Base-by-base conservation (phyloP, 1,284 basidiomycete species). In the Pascua sp. region DNA sequence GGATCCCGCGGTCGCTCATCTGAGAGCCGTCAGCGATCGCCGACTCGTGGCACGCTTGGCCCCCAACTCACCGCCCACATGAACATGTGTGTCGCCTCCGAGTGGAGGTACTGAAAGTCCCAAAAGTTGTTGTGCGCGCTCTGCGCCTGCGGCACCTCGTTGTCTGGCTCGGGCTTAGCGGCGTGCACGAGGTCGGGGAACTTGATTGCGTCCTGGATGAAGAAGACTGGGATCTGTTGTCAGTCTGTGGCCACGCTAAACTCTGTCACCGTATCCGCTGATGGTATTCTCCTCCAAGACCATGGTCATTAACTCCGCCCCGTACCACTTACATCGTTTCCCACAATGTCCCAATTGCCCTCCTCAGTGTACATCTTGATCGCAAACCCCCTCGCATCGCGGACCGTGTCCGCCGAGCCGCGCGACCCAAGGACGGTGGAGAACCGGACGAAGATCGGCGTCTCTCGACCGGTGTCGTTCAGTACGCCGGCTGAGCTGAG, bases 381-480 rank as follows among this genome's bases (percentile, higher is more conserved):
- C 4, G 91, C 85, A 71, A 95, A 96, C 7, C 91, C 92, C 77
- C 91, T 88, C 24, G 89, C 87, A 67, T 93, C 90, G 42, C 90
- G 84, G 32, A 88, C 71, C 37, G 66, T 67, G 58, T 80, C 79
- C 4, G 89, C 86, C 58, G 85, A 87, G 16, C 89, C 90, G 55
- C 83, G 81, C 2, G 84, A 82, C 0, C 89, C 89, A 62, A 86
- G 84, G 0, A 92, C 90, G 0, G 89, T 91, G 56, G 85, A 88
- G 80, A 92, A 91, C 37, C 90, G 84, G 32, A 87, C 81, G 68
- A 91, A 91, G 8, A 84, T 81, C 1, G 89, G 86, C 0, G 88
- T 91, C 1, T 81, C 82, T 51, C 85, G 80, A 40, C 82, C 82
- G 0, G 87, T 74, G 64, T 91, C 87, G 15, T 85, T 90, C 61